Evolutionary conservation across 2,329 filamentous ascomycete genomes (phyloP), one percentile per base, ranked within the genome.

Genomic region (Pezizomycotina sp.): DNA sequence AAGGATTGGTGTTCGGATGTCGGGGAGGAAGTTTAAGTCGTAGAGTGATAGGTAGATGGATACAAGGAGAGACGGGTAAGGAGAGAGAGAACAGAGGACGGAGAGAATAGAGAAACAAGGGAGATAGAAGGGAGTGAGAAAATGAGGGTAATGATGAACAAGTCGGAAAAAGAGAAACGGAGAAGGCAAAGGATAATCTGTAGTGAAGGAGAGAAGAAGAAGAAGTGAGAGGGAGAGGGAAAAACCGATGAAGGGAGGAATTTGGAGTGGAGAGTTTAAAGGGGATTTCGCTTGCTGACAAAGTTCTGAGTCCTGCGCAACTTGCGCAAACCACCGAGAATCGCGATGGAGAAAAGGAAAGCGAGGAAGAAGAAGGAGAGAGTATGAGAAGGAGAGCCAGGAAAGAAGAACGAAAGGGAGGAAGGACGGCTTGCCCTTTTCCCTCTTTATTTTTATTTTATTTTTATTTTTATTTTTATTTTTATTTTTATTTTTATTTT

Each of bases 61-160:
- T 21, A 31, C 30, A 29, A 29, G 31, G 15, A 24, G 28, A 34
- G 8, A 31, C 24, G 26, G 19, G 35, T 28, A 31, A 40, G 8
- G 22, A 24, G 22, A 24, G 22, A 12, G 22, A 8, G 22, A 24
- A 24, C 22, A 12, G 12, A 24, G 7, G 22, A 24, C 22, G 12
- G 12, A 24, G 22, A 7, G 22, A 24, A 24, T n/a, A n/a, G n/a
- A n/a, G n/a, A n/a, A n/a, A n/a, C n/a, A n/a, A n/a, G n/a, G n/a
- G n/a, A n/a, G n/a, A n/a, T n/a, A n/a, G n/a, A n/a, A n/a, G n/a
- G n/a, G n/a, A n/a, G n/a, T n/a, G n/a, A n/a, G n/a, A n/a, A n/a
- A n/a, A n/a, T n/a, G n/a, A n/a, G n/a, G n/a, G n/a, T n/a, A n/a
- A n/a, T n/a, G n/a, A n/a, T n/a, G n/a, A n/a, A n/a, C n/a, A n/a